Conservation (phyloP, 2,329 filamentous ascomycete genomes). For the Colletotrichum simmondsii region DNA sequence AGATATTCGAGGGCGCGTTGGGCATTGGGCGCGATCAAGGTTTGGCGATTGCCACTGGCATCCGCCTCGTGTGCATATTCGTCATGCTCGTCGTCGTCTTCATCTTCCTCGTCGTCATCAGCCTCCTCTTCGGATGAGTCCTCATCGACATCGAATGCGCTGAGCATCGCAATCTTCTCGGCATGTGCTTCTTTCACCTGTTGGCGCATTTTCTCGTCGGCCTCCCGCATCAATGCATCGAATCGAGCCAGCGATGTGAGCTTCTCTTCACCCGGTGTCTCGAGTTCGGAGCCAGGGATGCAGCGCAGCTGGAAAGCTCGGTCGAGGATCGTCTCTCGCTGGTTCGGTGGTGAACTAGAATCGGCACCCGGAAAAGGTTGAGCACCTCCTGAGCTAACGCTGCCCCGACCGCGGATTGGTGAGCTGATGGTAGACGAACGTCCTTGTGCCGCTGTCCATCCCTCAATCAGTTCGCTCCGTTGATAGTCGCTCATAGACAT, state of each 20-base stretch:
- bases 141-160: constrained; percentile 63
- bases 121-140: constrained; percentile 54
- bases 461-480: constrained; percentile 67
- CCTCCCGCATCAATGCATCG: constrained; percentile 72
- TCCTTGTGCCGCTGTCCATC: constrained; percentile 70
- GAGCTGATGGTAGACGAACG: constrained; percentile 69
- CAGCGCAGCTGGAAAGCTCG: constrained; percentile 72
- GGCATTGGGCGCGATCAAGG: constrained; percentile 56
- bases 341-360: constrained; percentile 62
- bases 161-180: constrained; percentile 51
- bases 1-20: constrained; percentile 64
- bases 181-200: constrained; percentile 46
- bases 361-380: constrained; percentile 48
- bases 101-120: constrained; percentile 53
- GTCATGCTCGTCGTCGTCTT: constrained; percentile 55
- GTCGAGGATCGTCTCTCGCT: constrained; percentile 74
- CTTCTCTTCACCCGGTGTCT: constrained; percentile 68
- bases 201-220: constrained; percentile 61
- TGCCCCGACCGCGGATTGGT: constrained; percentile 64
- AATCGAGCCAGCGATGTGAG: constrained; percentile 73
- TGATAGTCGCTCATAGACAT: constrained; percentile 59
- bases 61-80: constrained; percentile 47
- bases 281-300: constrained; percentile 69
- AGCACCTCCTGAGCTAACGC: constrained; percentile 62
- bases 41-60: constrained; percentile 40